Base-by-base conservation (phyloP, 257 asterid genomes). In the Nicotiana undulata region DNA sequence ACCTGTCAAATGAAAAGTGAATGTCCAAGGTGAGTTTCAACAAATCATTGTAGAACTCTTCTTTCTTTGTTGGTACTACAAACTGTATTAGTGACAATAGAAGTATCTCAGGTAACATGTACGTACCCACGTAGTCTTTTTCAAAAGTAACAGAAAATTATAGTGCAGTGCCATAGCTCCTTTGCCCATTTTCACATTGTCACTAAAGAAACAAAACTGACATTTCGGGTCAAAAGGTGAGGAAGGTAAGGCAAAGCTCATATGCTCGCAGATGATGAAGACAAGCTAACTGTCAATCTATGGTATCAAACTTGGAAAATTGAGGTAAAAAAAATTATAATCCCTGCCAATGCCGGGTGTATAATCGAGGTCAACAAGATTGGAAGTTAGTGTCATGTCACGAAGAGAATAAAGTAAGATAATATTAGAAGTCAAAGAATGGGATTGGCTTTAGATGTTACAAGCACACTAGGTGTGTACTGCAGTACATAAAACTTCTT, bases 151-250 rank as follows among this genome's bases (percentile, higher is more conserved):
- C 44, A 34, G 9, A 34, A 34, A 34, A 34, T 34, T 34, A 34
- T 34, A 34, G 44, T 34, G 53, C 53, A 46, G 53, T 46, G 53
- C 13, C 52, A 9, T 46, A 46, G 52, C 52, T 8, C 52, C 4
- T 56, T 18, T 6, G 4, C 63, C 28, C 28, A 58, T 18, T 56
- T 18, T 58, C 26, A 20, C 63, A 58, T n/a, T 58, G 28, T 9
- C 63, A n/a, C 63, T 58, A n/a, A 56, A 56, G 28, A n/a, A n/a
- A 58, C 63, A 58, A 58, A 58, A 58, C 28, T 58, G 63, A 58
- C 63, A 89, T 85, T 83, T 28, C n/a, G 1, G 63, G 28, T n/a
- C 13, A 58, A 6, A 58, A n/a, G 3, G 60, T 16, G 53, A 49
- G 17, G n/a, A 49, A 55, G 56, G 60, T 55, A 55, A 6, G 13